These are phyloP conservation scores for Coemansia sp. DNA, from an alignment of 192 early-diverging fungal genomes.

Conservation along the genomic window DNA sequence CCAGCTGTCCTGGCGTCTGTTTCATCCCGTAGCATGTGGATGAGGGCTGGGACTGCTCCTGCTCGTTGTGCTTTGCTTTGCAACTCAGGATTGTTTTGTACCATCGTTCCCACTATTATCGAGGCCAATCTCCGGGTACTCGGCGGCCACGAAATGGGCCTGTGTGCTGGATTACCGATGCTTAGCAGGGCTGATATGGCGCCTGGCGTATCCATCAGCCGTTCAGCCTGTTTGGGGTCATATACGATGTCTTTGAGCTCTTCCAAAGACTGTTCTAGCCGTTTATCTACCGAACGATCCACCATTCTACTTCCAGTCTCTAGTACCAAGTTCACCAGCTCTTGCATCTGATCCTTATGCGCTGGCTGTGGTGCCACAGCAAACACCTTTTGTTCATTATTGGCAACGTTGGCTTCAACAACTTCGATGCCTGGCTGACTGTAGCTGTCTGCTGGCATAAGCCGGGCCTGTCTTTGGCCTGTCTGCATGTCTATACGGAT, in stretches of 20 bases:
- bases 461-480: constrained; percentile 57
- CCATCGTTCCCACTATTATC: constrained; percentile 53
- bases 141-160: constrained; percentile 9
- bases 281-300: neutral
- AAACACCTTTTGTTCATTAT: neutral
- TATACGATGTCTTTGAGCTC: constrained; percentile 57
- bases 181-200: constrained; percentile 40
- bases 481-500: constrained; percentile 63
- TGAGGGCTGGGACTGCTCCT: constrained; percentile 22
- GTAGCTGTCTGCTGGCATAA: constrained; percentile 41
- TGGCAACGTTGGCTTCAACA: constrained; percentile 3
- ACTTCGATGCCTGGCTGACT: neutral
- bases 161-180: constrained; percentile 12
- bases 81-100: constrained; percentile 54
- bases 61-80: constrained; percentile 16
- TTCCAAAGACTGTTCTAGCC: constrained; percentile 36
- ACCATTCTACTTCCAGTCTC: constrained; percentile 7
- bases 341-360: constrained; percentile 18
- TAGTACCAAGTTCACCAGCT: constrained; percentile 1
- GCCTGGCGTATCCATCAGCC: constrained; percentile 34
- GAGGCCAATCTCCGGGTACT: constrained; percentile 47
- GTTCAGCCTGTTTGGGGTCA: constrained; percentile 58
- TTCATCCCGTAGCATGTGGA: constrained; percentile 19
- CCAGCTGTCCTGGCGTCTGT: constrained; percentile 13
- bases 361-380: no score